Evolutionary conservation across 2,329 filamentous ascomycete species (phyloP).

Genomic region (Pyricularia grisea): DNA sequence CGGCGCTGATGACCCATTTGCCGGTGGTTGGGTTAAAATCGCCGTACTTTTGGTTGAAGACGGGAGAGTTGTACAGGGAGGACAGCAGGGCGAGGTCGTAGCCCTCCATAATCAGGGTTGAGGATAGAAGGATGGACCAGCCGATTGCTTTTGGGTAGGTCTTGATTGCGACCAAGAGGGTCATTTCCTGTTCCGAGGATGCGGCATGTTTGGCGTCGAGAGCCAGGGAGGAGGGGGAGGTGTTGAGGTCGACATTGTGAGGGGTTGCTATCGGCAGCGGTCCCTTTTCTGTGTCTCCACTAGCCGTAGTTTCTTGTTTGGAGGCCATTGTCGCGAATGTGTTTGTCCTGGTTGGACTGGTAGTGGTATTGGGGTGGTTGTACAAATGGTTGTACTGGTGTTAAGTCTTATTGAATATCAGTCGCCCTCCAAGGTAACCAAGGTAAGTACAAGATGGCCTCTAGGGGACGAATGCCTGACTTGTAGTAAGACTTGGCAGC

Average conservation of each 20-base stretch:
- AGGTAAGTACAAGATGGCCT: background rate
- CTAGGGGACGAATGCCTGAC: background rate
- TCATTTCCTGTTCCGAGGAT: slow-evolving; percentile 8
- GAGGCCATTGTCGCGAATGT: background rate
- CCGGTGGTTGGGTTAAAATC: slow-evolving; percentile 12
- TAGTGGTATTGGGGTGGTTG: background rate
- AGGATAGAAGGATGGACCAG: slow-evolving; percentile 18
- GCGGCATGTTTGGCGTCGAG: slow-evolving; percentile 6
- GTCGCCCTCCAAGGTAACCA: too few species aligned
- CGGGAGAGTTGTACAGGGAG: slow-evolving; percentile 18
- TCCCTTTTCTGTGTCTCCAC: background rate
- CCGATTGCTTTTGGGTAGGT: slow-evolving; percentile 21
- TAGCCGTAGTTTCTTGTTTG: background rate
- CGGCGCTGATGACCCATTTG: slow-evolving; percentile 37
- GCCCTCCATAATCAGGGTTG: slow-evolving; percentile 32
- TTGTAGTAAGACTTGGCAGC: too few species aligned
- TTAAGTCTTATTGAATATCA: background rate
- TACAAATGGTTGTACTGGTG: too few species aligned
- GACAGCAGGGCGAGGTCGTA: slow-evolving; percentile 17
- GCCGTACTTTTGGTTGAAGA: slow-evolving; percentile 19
- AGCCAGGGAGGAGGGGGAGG: background rate
- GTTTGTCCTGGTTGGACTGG: background rate
- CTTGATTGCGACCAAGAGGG: slow-evolving; percentile 1
- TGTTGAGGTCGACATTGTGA: background rate
- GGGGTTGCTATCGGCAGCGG: background rate